Conservation (phyloP, 768 basidiomycete species). For the Hericium coralloides region DNA sequence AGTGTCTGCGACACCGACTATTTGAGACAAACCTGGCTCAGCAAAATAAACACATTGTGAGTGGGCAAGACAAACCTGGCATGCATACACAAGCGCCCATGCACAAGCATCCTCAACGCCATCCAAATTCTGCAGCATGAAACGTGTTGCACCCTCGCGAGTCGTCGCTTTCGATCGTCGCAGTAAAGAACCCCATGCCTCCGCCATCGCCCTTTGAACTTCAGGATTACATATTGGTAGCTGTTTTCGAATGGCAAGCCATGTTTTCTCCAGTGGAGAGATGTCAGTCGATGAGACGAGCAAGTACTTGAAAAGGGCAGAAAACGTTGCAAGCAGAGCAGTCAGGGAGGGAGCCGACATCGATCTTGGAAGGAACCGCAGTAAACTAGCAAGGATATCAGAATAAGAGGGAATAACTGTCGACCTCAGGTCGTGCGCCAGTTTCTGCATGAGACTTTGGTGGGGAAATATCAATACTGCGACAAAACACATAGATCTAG, state of each 20-base stretch:
- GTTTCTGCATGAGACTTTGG: slow-evolving; percentile 69
- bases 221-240: slow-evolving; percentile 59
- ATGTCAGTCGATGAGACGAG: slow-evolving; percentile 51
- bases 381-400: slow-evolving; percentile 43
- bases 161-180: slow-evolving; percentile 58
- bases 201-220: slow-evolving; percentile 68
- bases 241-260: slow-evolving; percentile 40
- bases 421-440: slow-evolving; percentile 73
- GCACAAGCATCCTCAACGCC: slow-evolving; percentile 56
- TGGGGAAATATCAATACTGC: slow-evolving; percentile 5
- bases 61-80: slow-evolving; percentile 44
- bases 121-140: slow-evolving; percentile 44
- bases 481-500: not conserved
- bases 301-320: slow-evolving; percentile 62
- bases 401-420: slow-evolving; percentile 59
- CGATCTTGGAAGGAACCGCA: slow-evolving; percentile 46
- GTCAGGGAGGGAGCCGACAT: slow-evolving; percentile 56
- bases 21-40: not conserved
- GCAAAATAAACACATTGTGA: too few species aligned
- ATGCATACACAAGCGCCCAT: slow-evolving; percentile 70
- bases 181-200: slow-evolving; percentile 79
- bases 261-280: slow-evolving; percentile 51
- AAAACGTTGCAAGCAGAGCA: slow-evolving; percentile 56
- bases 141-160: slow-evolving; percentile 43
- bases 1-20: slow-evolving; percentile 79